A percentile compares a stretch with the other conserved stretches of the same genome.
phyloP scores from a whole-genome alignment of 2,329 filamentous ascomycete species.

The Calonectria montana region DNA sequence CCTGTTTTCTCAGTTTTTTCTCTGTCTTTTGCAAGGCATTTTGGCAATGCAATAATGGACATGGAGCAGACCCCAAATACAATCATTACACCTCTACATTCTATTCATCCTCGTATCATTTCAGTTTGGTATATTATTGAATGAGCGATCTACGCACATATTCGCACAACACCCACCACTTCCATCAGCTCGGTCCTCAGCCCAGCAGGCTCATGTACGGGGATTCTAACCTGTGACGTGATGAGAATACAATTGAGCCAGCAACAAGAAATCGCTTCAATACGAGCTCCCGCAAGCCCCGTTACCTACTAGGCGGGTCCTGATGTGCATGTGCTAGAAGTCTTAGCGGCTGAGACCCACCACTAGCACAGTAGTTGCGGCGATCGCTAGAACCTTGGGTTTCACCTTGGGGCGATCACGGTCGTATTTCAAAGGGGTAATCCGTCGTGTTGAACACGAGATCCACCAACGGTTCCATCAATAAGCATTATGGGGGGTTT shows the following conservation, averaged over 20 bases:
- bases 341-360: not conserved
- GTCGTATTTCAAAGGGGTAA: not conserved
- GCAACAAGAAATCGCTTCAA: not conserved
- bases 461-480: not conserved
- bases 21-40: conserved; percentile 2
- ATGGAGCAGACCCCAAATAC: not conserved
- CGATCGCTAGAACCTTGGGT: not conserved
- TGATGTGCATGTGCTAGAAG: not conserved
- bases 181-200: not conserved
- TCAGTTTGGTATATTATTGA: not conserved
- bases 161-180: not conserved
- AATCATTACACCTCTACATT: not conserved
- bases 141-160: not conserved
- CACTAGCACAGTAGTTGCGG: not conserved
- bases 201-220: not conserved
- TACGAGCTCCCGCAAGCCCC: conserved; percentile 8
- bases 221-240: not conserved
- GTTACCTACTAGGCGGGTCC: not conserved
- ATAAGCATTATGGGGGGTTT: not conserved
- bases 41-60: not conserved
- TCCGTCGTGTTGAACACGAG: not conserved
- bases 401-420: not conserved
- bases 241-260: not conserved
- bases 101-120: not conserved
- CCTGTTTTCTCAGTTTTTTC: not conserved